Base-by-base conservation (phyloP, 441 rosid genomes). In the Pelargonium fulgidum region DNA sequence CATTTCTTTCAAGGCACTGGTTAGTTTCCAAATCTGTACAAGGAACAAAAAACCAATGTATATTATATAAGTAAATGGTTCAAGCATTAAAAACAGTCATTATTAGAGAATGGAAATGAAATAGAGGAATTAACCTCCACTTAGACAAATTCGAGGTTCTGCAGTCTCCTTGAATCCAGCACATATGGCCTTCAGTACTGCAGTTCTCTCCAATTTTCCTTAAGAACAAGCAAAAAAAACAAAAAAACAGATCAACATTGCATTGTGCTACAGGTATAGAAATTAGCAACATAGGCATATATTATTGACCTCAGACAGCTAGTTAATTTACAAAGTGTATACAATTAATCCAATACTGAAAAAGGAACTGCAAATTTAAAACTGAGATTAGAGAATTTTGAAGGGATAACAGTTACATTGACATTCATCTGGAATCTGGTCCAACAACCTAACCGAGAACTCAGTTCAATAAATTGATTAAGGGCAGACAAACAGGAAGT, bases 141-240 rank as follows among this genome's bases (percentile, higher is more conserved):
- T 88, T 76, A 93, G 83, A 72, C 99, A 91, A 73, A 92, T 92
- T 81, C 87, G 79, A 54, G 96, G 96, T 77, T 92, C 99, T 66
- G 99, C 91, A 8, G 98, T 85, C 88, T 92, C 99, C 82, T 94
- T 89, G 62, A 93, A 93, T 77, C 99, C 99, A 82, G 99, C 50
- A 81, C 99, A 93, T 66, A 91, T 82, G 41, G 97, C 99, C 85
- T 87, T 93, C 79, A 93, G 82, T 78, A 93, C 92, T 70, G 99
- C 96, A 73, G 89, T 85, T 85, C 73, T 91, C 79, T 79, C 96
- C 86, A 93, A 67, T 85, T 91, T 93, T 58, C 99, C 99, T 93
- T 44, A 3, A 64, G 3, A 80, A 68, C 50, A 50, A 50, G 17
- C 29, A 62, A 65, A 67, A 69, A 59, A 65, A 1, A 48, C 14